Evolutionary conservation across 768 basidiomycete genomes (phyloP).

Genomic region (Hericium coralloides): DNA sequence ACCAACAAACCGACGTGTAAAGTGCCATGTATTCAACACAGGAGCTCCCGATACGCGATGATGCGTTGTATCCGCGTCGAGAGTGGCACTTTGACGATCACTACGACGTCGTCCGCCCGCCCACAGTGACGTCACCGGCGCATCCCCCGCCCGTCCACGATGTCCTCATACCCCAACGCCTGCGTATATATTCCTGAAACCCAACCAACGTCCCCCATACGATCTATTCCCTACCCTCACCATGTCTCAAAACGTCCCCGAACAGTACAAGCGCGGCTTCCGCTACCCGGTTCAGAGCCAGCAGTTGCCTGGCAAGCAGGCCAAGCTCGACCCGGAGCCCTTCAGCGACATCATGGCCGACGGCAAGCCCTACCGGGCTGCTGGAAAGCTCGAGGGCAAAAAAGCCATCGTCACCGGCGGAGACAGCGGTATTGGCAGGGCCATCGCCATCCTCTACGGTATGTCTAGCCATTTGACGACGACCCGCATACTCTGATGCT

Average conservation of each 20-base stretch:
- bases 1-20: too few relatives aligned
- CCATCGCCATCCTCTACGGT: conserved; percentile 33
- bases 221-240: conserved; percentile 4
- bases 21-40: too few relatives aligned
- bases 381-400: conserved; percentile 39
- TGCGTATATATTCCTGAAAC: background rate
- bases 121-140: background rate
- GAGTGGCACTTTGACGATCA: too few relatives aligned
- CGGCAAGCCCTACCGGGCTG: conserved; percentile 34
- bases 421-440: conserved; percentile 40
- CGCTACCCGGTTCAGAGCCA: conserved; percentile 24
- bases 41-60: too few relatives aligned
- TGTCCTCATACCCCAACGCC: background rate
- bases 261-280: conserved; percentile 25
- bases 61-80: too few relatives aligned
- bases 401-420: conserved; percentile 41
- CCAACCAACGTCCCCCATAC: background rate
- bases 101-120: background rate
- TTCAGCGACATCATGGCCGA: conserved; percentile 35
- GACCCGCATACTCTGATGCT: background rate
- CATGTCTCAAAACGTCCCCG: conserved; percentile 3
- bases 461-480: background rate
- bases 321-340: conserved; percentile 24
- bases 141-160: background rate
- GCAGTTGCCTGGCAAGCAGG: conserved; percentile 23